A percentile compares a stretch with the other conserved stretches of the same genome.
Conservation (phyloP, 1,139 yeast genomes). For the Pichia sp. region DNA sequence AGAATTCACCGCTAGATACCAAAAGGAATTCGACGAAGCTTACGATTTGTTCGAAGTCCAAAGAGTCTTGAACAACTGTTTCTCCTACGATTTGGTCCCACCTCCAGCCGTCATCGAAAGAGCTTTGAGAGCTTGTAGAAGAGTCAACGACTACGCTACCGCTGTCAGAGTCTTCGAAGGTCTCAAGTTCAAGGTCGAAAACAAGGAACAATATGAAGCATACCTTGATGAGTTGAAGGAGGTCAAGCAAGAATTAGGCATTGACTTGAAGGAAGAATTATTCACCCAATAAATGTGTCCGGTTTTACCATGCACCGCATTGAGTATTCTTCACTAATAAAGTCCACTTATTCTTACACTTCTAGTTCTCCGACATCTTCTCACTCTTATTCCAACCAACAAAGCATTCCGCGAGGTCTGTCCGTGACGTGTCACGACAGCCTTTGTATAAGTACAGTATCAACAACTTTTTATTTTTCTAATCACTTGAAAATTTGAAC, state of each 20-base stretch:
- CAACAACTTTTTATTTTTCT: too few species aligned
- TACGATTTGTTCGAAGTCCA: constrained; percentile 97
- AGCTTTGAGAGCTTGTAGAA: constrained; percentile 97
- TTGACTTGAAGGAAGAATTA: constrained; percentile 90
- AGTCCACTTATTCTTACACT: too few species aligned
- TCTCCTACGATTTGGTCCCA: constrained; percentile 97
- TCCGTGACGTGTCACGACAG: too few species aligned
- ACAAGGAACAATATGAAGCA: constrained; percentile 87
- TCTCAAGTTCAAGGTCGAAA: constrained; percentile 91
- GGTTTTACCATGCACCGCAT: too few species aligned
- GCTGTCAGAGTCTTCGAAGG: constrained; percentile 98
- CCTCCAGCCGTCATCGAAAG: constrained; percentile 94
- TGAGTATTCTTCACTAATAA: too few species aligned
- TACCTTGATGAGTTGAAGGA: constrained; percentile 93
- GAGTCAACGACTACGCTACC: constrained; percentile 98
- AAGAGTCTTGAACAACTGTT: constrained; percentile 90
- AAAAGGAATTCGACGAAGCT: constrained; percentile 95
- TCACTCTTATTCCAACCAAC: too few species aligned
- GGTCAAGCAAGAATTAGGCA: constrained; percentile 86
- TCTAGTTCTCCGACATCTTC: too few species aligned
- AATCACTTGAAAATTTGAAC: too few species aligned
- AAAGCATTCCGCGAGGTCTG: too few species aligned
- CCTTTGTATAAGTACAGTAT: too few species aligned
- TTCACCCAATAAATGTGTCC: constrained; percentile 34
- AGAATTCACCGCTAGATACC: constrained; percentile 90